Evolutionary conservation across 805 yeast species (phyloP).

Genomic region (Kodamaea kaohsiungensis): DNA sequence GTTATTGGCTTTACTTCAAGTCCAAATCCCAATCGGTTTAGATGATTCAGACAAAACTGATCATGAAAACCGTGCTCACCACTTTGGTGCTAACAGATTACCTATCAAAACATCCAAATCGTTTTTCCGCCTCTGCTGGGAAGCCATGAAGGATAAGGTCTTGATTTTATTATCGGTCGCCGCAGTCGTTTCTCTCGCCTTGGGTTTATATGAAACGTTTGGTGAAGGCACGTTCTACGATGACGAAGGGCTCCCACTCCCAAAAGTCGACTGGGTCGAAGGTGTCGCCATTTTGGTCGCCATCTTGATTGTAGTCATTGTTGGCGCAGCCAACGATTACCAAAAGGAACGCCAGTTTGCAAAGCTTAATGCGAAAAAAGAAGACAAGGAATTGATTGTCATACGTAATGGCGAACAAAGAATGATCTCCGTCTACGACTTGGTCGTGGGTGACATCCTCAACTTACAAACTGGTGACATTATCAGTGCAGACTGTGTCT

Average conservation of each 20-base stretch:
- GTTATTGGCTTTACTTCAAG: conserved; percentile 31
- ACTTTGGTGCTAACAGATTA: conserved; percentile 68
- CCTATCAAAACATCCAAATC: conserved; percentile 75
- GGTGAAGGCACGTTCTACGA: conserved; percentile 81
- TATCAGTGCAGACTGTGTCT: conserved; percentile 82
- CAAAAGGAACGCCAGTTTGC: conserved; percentile 95
- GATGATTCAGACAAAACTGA: conserved; percentile 32
- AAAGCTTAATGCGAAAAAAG: conserved; percentile 83
- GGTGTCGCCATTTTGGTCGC: conserved; percentile 97
- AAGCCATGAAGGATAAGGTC: conserved; percentile 90
- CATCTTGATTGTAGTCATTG: conserved; percentile 83
- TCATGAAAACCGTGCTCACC: conserved; percentile 35
- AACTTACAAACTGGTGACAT: conserved; percentile 91
- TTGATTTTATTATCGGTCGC: conserved; percentile 81
- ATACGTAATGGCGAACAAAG: conserved; percentile 69
- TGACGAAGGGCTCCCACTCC: conserved; percentile 71
- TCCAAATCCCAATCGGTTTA: conserved; percentile 46
- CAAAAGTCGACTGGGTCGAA: conserved; percentile 97
- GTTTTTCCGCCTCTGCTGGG: conserved; percentile 66
- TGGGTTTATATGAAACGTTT: conserved; percentile 90
- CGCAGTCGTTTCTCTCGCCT: conserved; percentile 83
- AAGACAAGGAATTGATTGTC: conserved; percentile 76
- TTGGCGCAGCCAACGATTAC: conserved; percentile 94
- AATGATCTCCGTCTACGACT: conserved; percentile 68
- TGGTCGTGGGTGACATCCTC: conserved; percentile 85